A percentile compares a stretch with the other conserved stretches of the same genome.
These are phyloP conservation scores for Olyra latifolia DNA, from an alignment of 176 grass and related monocot genomes.

Conservation along the genomic window DNA sequence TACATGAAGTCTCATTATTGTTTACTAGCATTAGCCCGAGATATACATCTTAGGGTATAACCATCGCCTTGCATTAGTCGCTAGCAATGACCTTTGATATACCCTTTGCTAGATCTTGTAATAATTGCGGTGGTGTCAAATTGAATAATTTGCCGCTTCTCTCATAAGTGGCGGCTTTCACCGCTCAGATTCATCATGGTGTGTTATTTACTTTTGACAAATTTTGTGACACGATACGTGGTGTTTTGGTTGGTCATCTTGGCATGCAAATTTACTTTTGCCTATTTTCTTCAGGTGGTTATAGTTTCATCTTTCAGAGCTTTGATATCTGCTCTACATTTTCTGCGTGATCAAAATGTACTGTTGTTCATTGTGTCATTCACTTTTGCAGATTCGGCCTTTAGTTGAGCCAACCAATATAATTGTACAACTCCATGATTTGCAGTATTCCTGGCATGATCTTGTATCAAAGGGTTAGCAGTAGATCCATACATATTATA, in stretches of 20 bases:
- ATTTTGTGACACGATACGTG: conserved; percentile 62
- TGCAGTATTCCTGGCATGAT: conserved; percentile 92
- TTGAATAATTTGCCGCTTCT: conserved; percentile 5
- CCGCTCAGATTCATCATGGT: neutral
- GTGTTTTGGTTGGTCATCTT: conserved; percentile 84
- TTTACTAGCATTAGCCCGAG: neutral
- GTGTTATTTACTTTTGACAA: conserved; percentile 22
- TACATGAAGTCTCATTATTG: neutral
- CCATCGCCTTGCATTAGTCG: neutral
- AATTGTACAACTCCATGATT: conserved; percentile 64
- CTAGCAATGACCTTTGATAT: neutral
- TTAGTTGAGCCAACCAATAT: conserved; percentile 76
- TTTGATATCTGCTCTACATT: conserved; percentile 28
- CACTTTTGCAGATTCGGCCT: conserved; percentile 70
- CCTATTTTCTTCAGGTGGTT: conserved; percentile 95
- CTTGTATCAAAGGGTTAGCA: conserved; percentile 88
- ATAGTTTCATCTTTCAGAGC: conserved; percentile 6
- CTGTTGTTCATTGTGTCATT: neutral
- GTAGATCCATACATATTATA: conserved; percentile 22
- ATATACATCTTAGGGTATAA: neutral
- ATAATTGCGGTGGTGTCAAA: neutral
- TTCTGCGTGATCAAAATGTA: conserved; percentile 15
- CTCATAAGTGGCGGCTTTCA: neutral
- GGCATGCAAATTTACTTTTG: conserved; percentile 86
- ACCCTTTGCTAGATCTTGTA: neutral